These are phyloP conservation scores for Paramecium biaurelia DNA, from an alignment of 73 alveolate genomes.

Conservation along the genomic window DNA sequence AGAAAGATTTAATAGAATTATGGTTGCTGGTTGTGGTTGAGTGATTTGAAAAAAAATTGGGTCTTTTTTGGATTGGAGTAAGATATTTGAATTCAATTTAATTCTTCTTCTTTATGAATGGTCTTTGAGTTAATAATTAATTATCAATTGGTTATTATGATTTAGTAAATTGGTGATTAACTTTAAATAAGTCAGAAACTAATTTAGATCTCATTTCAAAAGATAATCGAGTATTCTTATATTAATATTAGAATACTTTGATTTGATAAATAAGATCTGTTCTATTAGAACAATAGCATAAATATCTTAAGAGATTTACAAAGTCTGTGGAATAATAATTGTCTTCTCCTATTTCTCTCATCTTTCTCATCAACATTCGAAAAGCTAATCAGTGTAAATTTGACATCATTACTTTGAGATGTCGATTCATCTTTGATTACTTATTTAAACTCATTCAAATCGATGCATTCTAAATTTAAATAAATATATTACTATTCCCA, in stretches of 20 bases:
- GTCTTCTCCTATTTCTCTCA: slow-evolving; percentile 35
- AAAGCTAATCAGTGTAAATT: background rate
- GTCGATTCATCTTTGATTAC: slow-evolving; percentile 33
- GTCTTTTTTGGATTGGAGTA: background rate
- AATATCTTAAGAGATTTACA: slow-evolving; percentile 16
- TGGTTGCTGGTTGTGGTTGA: background rate
- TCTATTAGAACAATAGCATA: slow-evolving; percentile 4
- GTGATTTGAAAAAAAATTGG: background rate
- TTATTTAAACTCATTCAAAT: slow-evolving; percentile 30
- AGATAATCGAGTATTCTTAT: background rate
- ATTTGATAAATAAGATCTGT: background rate
- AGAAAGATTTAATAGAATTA: background rate
- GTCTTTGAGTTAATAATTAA: background rate
- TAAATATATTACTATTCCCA: background rate
- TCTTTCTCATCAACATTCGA: slow-evolving; percentile 20
- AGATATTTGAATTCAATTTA: background rate
- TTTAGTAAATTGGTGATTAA: background rate
- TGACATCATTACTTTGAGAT: background rate
- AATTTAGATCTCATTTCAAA: slow-evolving; percentile 11
- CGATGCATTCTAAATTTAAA: background rate
- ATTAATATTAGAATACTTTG: background rate
- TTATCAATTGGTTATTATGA: background rate
- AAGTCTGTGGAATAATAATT: slow-evolving; percentile 46
- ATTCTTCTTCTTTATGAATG: background rate
- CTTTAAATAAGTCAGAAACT: background rate